phyloP scores from a whole-genome alignment of 2,329 filamentous ascomycete genomes.

The Cordyceps pruinosa region DNA sequence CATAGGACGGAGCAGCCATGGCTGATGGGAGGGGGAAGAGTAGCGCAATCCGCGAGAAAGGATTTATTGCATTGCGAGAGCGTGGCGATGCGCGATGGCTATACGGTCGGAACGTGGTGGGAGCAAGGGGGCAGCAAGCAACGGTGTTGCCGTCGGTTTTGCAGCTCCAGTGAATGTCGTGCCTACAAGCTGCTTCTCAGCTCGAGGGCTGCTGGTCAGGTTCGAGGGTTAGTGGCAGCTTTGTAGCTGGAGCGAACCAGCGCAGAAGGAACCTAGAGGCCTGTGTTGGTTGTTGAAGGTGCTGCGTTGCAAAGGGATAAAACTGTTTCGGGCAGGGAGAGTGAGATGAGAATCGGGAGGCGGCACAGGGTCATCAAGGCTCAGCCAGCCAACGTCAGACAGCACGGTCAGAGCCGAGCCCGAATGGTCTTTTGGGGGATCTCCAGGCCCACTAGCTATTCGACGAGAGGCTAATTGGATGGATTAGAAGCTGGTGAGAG shows the following conservation, averaged over 20 bases:
- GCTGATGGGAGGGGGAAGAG: not conserved
- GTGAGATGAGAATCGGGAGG: conserved; percentile 7
- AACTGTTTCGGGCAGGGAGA: not conserved
- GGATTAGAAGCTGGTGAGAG: not conserved
- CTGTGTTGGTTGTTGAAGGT: not conserved
- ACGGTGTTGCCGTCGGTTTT: not conserved
- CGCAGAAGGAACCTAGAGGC: not conserved
- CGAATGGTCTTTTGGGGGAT: conserved; percentile 3
- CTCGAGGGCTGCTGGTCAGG: not conserved
- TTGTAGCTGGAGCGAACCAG: not conserved
- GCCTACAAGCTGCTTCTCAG: not conserved
- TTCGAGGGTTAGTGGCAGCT: not conserved
- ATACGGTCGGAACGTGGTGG: not conserved
- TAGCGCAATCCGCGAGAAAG: not conserved
- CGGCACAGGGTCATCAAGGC: not conserved
- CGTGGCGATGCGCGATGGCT: not conserved
- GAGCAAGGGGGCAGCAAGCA: not conserved
- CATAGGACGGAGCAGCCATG: conserved; percentile 15
- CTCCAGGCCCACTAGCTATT: not conserved
- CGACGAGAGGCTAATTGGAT: not conserved
- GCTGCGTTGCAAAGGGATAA: not conserved
- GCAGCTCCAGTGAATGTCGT: not conserved
- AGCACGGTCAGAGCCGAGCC: not conserved
- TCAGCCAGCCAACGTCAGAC: conserved; percentile 2
- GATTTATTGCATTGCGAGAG: not conserved